Base-by-base conservation (phyloP, 371 early-diverging fungal species). In the Mortierella sp. region DNA sequence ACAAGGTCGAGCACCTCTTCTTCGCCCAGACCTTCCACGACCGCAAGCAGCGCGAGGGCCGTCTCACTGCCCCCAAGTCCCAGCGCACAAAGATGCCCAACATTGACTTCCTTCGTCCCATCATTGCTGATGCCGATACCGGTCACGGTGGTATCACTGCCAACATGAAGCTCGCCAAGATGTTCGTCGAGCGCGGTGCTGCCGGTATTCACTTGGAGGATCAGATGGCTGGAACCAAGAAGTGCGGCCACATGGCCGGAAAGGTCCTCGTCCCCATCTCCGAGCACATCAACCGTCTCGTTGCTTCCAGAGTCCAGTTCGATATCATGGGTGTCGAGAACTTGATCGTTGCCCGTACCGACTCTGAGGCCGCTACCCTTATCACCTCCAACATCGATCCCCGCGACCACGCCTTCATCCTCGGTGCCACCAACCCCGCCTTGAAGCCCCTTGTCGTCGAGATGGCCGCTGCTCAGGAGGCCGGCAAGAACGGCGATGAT, bases 221-320 rank as follows among this genome's bases (percentile, higher is more conserved):
- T 90, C 97, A 96, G 89, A 95, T 97, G 73, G 95, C 99, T 21
- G 95, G 96, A 75, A 98, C 98, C 80, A 99, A 99, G 88, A 99
- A 99, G 93, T 99, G 99, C 89, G 99, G 99, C 29, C 99, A 99
- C 91, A 98, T 99, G 98, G 99, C 98, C 71, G 99, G 99, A 81
- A 99, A 99, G 90, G 99, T 99, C 35, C 90, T 99, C 41, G 99
- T 99, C 14, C 98, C 99, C 46, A 96, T 97, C 71, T 93, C 95
- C 29, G 99, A 99, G 88, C 99, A 99, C 91, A 98, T 99, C 91
- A 98, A 97, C 93, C 96, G 99, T 73, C 91, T 99, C 73, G 95
- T 98, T 41, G 99, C 99, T 80, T 94, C 96, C 88, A 97, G 99
- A 88, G 95, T 97, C 74, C 99, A 99, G 92, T 97, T 96, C 85